Base-by-base conservation (phyloP, 345 rosid species). In the Moricandia moricandioides region DNA sequence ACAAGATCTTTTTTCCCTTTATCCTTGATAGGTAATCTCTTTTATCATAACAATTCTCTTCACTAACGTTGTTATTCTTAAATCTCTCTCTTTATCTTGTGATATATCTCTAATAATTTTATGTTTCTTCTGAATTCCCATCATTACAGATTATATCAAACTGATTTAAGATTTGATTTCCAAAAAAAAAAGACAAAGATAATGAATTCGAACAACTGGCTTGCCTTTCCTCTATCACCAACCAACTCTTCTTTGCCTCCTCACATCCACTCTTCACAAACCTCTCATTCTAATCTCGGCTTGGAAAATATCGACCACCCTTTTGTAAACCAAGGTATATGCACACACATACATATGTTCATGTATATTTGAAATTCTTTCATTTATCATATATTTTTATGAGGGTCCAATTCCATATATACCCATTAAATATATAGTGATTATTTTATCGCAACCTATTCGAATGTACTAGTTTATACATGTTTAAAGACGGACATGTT, bases 161-260 rank as follows among this genome's bases (percentile, higher is more conserved):
- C 16, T 43, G 51, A 12, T 43, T 43, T 43, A 43, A 43, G 51
- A 43, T 72, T 62, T 67, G 56, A 30, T 35, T 45, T 10, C 43
- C 37, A 40, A 27, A 59, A 21, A 21, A 21, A 21, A 21, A 21
- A 21, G 4, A 14, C 7, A 43, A 43, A 31, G 47, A 17, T 16
- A 33, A 90, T 90, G 98, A 95, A 92, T 84, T 83, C 99, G 67
- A 95, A 95, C 87, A 95, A 92, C 88, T 95, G 99, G 98, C 98
- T 95, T 18, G 88, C 97, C 0, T 95, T 92, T 74, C 98, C 99
- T 9, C 91, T 90, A 69, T 92, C 97, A 76, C 99, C 97, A 7
- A 83, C 85, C 39, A 86, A 88, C 70, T 65, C 97, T 64, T 82
- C 97, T 33, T 64, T 91, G 79, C 95, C 86, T 33, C 67, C 88